phyloP scores from a whole-genome alignment of 208 protist species.

The Leishmania mexicana region DNA sequence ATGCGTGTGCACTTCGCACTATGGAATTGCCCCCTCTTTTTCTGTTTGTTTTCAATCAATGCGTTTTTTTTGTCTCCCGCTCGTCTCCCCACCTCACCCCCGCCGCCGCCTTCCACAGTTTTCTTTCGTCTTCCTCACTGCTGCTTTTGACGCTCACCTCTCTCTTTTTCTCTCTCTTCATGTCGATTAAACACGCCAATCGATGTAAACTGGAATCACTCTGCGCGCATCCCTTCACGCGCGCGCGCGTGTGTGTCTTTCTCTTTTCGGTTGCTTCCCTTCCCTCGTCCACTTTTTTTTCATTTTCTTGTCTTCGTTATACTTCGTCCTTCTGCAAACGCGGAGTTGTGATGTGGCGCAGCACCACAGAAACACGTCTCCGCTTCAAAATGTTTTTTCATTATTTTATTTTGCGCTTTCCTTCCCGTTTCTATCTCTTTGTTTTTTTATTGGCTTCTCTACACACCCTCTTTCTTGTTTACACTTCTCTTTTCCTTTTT shows the following conservation, averaged over 20 bases:
- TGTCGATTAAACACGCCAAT: slow-evolving; percentile 1
- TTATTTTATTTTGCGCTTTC: background rate
- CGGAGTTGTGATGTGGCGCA: background rate
- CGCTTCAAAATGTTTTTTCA: background rate
- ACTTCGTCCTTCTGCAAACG: background rate
- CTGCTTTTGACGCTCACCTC: background rate
- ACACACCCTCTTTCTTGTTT: background rate
- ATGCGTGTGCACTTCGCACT: slow-evolving; percentile 9
- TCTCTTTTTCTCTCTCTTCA: background rate
- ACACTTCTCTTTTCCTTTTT: background rate
- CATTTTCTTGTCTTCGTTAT: background rate
- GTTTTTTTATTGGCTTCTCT: background rate
- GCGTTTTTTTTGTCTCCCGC: slow-evolving; percentile 2
- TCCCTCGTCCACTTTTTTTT: background rate
- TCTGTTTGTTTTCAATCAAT: background rate
- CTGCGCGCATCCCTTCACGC: background rate
- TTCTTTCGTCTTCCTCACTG: background rate
- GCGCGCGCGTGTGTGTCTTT: background rate
- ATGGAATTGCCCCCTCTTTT: background rate
- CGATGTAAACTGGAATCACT: background rate
- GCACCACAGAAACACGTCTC: background rate
- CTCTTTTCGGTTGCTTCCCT: background rate
- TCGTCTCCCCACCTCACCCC: background rate
- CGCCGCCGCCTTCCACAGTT: background rate
- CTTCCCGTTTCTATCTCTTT: background rate